A percentile compares a stretch with the other conserved stretches of the same genome.
Conservation (phyloP, 305 asterid species). For the Solanum hybrid region DNA sequence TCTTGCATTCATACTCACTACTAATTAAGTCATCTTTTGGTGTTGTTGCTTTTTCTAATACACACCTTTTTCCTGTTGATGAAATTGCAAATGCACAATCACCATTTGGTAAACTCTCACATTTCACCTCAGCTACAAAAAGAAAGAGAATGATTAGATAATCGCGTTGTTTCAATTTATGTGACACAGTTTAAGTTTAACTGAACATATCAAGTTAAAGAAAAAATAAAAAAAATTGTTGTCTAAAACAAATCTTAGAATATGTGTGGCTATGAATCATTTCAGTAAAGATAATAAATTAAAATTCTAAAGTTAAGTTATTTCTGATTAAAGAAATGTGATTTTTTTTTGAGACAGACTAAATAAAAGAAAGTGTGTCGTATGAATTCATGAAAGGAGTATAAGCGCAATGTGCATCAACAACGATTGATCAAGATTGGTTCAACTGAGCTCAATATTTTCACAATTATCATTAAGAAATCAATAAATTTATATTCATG, state of each 20-base stretch:
- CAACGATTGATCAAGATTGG: background rate
- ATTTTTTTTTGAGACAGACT: too few relatives aligned
- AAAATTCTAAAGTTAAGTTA: too few relatives aligned
- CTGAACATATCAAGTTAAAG: too few relatives aligned
- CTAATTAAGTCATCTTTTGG: slow-evolving; percentile 20
- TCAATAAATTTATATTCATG: background rate
- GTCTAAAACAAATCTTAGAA: background rate
- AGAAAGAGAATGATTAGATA: background rate
- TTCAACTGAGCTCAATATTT: too few relatives aligned
- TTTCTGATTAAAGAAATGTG: too few relatives aligned
- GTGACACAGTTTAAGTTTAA: too few relatives aligned
- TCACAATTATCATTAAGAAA: too few relatives aligned
- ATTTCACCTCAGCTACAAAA: slow-evolving; percentile 42
- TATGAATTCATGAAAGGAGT: too few relatives aligned
- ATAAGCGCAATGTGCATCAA: background rate
- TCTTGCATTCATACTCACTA: slow-evolving; percentile 42
- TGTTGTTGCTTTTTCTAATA: slow-evolving; percentile 43
- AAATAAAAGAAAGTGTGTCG: too few relatives aligned
- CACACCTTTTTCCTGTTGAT: slow-evolving; percentile 80
- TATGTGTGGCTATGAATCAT: background rate
- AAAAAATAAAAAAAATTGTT: too few relatives aligned
- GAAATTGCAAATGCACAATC: slow-evolving; percentile 60
- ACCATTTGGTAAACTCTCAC: slow-evolving; percentile 51
- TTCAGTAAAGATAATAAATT: too few relatives aligned
- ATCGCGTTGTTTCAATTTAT: background rate